Conservation (phyloP, 768 basidiomycete genomes). For the Lactarius vividus region DNA sequence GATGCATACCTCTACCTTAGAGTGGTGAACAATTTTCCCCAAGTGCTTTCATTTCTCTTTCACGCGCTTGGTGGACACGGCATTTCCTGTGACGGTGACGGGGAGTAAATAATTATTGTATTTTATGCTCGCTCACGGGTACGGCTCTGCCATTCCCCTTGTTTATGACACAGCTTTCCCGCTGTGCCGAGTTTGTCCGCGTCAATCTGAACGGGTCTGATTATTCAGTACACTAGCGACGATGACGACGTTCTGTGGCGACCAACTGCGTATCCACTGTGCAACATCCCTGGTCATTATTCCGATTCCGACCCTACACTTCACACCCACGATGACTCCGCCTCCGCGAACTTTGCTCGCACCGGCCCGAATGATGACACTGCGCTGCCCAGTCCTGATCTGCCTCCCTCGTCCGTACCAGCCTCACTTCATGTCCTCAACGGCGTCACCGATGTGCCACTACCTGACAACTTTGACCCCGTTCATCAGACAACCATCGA, state of each 20-base stretch:
- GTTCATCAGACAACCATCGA: too few species aligned
- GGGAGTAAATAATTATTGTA: conserved; percentile 14
- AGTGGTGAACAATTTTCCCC: not conserved
- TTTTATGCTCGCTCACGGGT: not conserved
- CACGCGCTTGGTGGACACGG: conserved; percentile 7
- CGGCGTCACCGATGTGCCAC: not conserved
- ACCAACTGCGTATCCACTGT: too few species aligned
- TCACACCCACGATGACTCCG: too few species aligned
- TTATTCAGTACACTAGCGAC: too few species aligned
- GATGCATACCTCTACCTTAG: conserved; percentile 9
- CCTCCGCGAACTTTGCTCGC: too few species aligned
- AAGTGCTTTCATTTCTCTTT: not conserved
- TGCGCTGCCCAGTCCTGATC: not conserved
- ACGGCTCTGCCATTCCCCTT: not conserved
- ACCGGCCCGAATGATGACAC: too few species aligned
- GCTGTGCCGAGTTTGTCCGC: too few species aligned
- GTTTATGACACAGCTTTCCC: not conserved
- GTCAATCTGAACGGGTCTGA: too few species aligned
- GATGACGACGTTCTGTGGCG: accelerated
- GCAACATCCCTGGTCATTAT: too few species aligned
- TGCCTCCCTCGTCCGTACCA: not conserved
- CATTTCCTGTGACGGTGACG: not conserved
- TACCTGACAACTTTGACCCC: not conserved
- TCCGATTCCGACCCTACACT: too few species aligned
- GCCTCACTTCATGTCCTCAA: not conserved